Percentiles rank a stretch among this genome's conserved stretches.
These are phyloP conservation scores for Limnanthes douglasii DNA, from an alignment of 345 rosid species.

Conservation along the genomic window DNA sequence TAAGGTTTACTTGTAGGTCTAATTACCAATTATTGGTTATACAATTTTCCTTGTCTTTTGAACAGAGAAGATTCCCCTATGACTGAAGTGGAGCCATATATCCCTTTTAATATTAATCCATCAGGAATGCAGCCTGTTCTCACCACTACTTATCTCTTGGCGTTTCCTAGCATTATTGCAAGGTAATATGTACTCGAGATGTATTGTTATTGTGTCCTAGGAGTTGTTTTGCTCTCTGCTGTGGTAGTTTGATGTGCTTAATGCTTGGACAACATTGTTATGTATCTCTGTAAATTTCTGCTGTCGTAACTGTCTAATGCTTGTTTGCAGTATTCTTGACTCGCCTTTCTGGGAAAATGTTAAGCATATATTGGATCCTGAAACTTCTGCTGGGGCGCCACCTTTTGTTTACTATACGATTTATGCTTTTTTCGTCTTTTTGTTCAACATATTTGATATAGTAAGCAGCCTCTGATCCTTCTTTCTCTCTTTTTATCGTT, in stretches of 20 bases:
- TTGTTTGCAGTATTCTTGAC: conserved; percentile 48
- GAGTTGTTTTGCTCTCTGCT: too few species aligned
- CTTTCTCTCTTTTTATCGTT: neutral
- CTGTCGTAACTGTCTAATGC: conserved; percentile 14
- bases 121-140: conserved; percentile 98
- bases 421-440: conserved; percentile 76
- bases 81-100: conserved; percentile 90
- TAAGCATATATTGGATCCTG: conserved; percentile 82
- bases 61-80: conserved; percentile 79
- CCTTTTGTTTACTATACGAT: conserved; percentile 89
- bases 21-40: conserved; percentile 6
- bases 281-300: neutral
- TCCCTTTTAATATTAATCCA: conserved; percentile 91
- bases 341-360: conserved; percentile 67
- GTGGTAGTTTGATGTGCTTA: too few species aligned
- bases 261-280: too few species aligned
- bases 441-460: conserved; percentile 92
- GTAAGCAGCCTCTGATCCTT: conserved; percentile 33
- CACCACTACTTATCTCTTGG: conserved; percentile 75
- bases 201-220: too few species aligned
- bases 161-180: conserved; percentile 85
- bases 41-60: conserved; percentile 10
- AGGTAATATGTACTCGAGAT: too few species aligned
- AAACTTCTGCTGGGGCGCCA: conserved; percentile 66
- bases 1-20: conserved; percentile 2